Base-by-base conservation (phyloP, 2,329 filamentous ascomycete species). In the Aureobasidium leucospermi region DNA sequence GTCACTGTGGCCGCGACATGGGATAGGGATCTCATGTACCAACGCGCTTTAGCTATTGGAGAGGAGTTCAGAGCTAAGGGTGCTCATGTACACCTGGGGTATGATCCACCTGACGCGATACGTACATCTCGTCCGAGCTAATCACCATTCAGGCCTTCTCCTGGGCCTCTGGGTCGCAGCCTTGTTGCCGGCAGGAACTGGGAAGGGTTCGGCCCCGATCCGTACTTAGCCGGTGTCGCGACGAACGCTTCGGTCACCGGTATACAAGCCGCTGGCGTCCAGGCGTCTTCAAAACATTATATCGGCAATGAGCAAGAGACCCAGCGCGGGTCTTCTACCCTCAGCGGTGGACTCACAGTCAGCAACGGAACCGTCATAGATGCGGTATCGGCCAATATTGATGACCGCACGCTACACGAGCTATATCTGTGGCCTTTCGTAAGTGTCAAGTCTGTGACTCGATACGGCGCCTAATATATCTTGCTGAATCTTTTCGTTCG, bases 341-440 rank as follows among this genome's bases (percentile, higher is more conserved):
- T 67, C 19, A 63, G 67, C 23, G 65, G 45, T 19, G 45, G 23
- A 23, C 23, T 23, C 23, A 23, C 23, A 23, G 23, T 23, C 23
- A 9, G 8, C 71, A 66, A 39, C 69, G 71, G 58, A 74, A 63
- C 10, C 60, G 60, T 70, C 42, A 67, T 76, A 75, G 80, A 84
- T 64, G 79, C 83, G 6, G 70, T 81, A 11, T 85, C 81, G 0
- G 77, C 83, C 36, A 87, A 87, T 64, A 75, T 87, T 4, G 85
- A 87, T 61, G 85, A 88, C 66, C 79, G 80, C 64, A 84, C 84
- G 0, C 63, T 67, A 46, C 66, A 67, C 43, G 66, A 67, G 46
- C 55, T 70, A 1, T 88, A 88, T 58, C 75, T 84, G 1, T 87
- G 83, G 79, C 85, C 85, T 0, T 88, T 87, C 62, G 79, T 84